These are phyloP conservation scores for Bigelowiella natans DNA, from an alignment of 78 protist species.

Conservation along the genomic window DNA sequence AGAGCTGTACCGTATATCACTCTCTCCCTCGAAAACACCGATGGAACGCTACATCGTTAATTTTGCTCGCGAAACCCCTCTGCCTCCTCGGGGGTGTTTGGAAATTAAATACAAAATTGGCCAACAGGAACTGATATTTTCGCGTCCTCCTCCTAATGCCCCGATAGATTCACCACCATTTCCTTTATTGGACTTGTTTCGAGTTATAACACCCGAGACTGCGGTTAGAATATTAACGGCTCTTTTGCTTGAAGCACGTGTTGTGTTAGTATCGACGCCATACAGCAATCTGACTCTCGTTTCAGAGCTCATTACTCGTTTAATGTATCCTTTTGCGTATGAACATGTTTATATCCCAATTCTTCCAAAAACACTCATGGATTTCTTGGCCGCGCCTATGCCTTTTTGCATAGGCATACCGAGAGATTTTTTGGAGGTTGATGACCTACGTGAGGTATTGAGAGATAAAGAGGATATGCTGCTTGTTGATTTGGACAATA, in stretches of 20 bases:
- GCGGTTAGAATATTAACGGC: not conserved
- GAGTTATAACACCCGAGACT: not conserved
- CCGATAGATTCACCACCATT: not conserved
- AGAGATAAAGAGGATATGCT: not conserved
- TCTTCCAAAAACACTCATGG: not conserved
- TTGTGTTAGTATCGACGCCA: not conserved
- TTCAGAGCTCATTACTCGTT: not conserved
- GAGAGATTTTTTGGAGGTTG: not conserved
- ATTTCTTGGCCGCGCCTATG: conserved; percentile 3
- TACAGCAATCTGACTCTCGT: not conserved
- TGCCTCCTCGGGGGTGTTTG: not conserved
- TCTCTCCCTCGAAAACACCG: not conserved
- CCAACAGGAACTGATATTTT: not conserved
- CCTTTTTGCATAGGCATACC: not conserved
- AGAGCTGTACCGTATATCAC: not conserved
- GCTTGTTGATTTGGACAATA: not conserved
- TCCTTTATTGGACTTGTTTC: not conserved
- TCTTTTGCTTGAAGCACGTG: not conserved
- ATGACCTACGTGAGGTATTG: not conserved
- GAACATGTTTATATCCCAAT: not conserved
- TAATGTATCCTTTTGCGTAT: not conserved
- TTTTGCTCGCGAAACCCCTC: not conserved
- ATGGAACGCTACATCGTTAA: not conserved
- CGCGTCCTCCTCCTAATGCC: not conserved
- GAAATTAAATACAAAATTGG: not conserved